phyloP scores from a whole-genome alignment of 768 basidiomycete genomes.

The Kwoniella heveanensis region DNA sequence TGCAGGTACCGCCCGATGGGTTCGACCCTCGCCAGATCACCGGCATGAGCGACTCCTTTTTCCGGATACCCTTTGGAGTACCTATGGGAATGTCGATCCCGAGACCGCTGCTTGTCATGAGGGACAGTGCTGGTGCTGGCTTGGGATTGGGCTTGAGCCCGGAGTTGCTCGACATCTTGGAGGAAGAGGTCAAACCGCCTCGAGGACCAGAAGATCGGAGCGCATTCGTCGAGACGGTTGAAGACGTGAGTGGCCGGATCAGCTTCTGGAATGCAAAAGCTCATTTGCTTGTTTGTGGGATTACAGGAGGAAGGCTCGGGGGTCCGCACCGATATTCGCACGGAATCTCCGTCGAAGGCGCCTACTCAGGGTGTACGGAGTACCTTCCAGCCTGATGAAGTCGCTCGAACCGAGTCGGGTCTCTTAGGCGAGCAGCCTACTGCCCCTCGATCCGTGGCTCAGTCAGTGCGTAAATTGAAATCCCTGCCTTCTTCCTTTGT shows the following conservation, averaged over 20 bases:
- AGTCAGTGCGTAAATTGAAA: slow-evolving; percentile 2
- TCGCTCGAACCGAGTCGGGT: slow-evolving; percentile 12
- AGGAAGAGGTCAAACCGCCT: slow-evolving; percentile 17
- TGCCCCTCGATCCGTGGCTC: slow-evolving; percentile 11
- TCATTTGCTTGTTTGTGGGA: background rate
- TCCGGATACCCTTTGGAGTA: slow-evolving; percentile 44
- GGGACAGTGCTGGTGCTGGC: slow-evolving; percentile 29
- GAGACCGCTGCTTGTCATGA: slow-evolving; percentile 35
- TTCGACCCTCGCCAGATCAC: background rate
- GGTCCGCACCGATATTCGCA: slow-evolving; percentile 15
- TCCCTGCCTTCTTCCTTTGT: slow-evolving; percentile 8
- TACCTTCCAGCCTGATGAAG: background rate
- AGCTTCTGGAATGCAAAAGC: background rate
- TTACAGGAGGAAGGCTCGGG: slow-evolving; percentile 20
- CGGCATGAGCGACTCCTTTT: slow-evolving; percentile 23
- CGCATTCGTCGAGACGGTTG: slow-evolving; percentile 55
- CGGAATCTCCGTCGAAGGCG: slow-evolving; percentile 7
- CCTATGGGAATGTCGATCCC: slow-evolving; percentile 29
- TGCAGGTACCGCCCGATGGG: slow-evolving; percentile 13
- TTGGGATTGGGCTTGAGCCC: slow-evolving; percentile 32
- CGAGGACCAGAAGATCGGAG: slow-evolving; percentile 36
- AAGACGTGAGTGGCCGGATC: slow-evolving; percentile 42
- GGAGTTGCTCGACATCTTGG: slow-evolving; percentile 31
- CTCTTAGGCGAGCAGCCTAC: slow-evolving; percentile 3
- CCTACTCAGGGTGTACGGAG: slow-evolving; percentile 4